Conservation (phyloP, 2,329 filamentous ascomycete genomes). For the Xylariomycetidae sp. region DNA sequence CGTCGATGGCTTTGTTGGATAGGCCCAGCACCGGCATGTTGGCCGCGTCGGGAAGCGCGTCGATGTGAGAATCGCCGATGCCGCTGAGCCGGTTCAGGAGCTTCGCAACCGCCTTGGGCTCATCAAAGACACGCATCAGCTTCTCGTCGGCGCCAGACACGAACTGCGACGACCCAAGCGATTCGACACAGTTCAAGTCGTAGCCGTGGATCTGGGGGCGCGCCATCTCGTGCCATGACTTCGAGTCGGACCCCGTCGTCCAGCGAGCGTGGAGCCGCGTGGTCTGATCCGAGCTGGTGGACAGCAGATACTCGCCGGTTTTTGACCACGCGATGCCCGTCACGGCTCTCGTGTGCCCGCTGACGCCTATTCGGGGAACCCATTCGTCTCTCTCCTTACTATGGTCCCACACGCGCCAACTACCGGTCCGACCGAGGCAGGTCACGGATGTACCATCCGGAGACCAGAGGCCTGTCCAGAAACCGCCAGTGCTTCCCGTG, state of each 20-base stretch:
- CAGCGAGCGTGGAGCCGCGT: constrained; percentile 82
- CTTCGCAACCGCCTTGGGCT: constrained; percentile 76
- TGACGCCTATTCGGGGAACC: constrained; percentile 71
- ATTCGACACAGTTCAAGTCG: constrained; percentile 90
- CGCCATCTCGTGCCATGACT: constrained; percentile 92
- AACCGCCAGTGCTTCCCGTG: constrained; percentile 91
- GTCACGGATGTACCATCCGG: constrained; percentile 70
- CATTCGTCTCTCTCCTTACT: constrained; percentile 60
- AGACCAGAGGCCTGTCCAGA: constrained; percentile 94
- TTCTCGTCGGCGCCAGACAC: constrained; percentile 97
- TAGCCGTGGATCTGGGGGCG: constrained; percentile 97
- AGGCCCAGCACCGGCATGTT: constrained; percentile 93
- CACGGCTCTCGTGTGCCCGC: constrained; percentile 78
- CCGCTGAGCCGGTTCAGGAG: constrained; percentile 67
- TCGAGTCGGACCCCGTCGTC: constrained; percentile 40
- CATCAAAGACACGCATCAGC: constrained; percentile 89
- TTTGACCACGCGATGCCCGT: constrained; percentile 81
- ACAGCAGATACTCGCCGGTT: constrained; percentile 78
- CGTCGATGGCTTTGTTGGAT: constrained; percentile 87
- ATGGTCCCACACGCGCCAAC: constrained; percentile 83
- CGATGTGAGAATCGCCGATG: constrained; percentile 37
- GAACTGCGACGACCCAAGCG: constrained; percentile 69
- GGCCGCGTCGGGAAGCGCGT: constrained; percentile 72
- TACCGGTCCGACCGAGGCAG: constrained; percentile 84
- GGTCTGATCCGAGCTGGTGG: constrained; percentile 88